These are phyloP conservation scores for Vaucheria bursata DNA, from an alignment of 352 stramenopile genomes.

Conservation along the genomic window DNA sequence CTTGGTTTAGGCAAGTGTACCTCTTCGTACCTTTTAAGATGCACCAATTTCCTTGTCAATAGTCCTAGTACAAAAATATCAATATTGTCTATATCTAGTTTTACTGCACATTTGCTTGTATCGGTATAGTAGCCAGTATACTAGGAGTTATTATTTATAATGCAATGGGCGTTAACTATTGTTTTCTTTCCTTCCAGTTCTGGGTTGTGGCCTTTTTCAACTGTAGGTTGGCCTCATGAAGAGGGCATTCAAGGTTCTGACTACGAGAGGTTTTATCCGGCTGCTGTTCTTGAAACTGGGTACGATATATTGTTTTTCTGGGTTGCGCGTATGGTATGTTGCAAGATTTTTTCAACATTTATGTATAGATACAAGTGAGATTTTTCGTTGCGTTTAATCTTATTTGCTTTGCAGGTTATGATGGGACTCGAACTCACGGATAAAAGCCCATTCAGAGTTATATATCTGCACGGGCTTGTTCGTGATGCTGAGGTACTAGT, in stretches of 20 bases:
- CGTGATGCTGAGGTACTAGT: slow-evolving; percentile 1
- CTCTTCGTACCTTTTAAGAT: slow-evolving; percentile 90
- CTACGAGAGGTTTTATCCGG: slow-evolving; percentile 84
- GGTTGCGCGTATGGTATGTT: slow-evolving; percentile 66
- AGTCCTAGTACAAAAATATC: too few relatives aligned
- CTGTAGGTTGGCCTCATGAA: slow-evolving; percentile 65
- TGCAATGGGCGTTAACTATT: too few relatives aligned
- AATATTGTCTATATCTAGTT: too few relatives aligned
- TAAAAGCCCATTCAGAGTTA: slow-evolving; percentile 85
- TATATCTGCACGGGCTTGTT: slow-evolving; percentile 38
- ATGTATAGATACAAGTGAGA: too few relatives aligned
- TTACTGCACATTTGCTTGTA: not conserved
- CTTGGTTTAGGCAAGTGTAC: slow-evolving; percentile 94
- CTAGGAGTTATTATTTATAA: too few relatives aligned
- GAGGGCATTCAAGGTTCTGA: slow-evolving; percentile 49
- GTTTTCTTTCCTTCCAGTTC: slow-evolving; percentile 74
- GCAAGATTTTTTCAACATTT: too few relatives aligned
- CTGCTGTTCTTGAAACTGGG: slow-evolving; percentile 93
- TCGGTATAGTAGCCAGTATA: too few relatives aligned
- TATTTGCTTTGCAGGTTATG: slow-evolving; percentile 64
- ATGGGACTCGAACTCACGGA: slow-evolving; percentile 91
- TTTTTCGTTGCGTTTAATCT: too few relatives aligned
- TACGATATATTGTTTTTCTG: slow-evolving; percentile 99
- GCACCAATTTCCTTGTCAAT: too few relatives aligned
- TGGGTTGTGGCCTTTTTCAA: slow-evolving; percentile 86